phyloP scores from a whole-genome alignment of 106 monocot genomes.

The Phalaenopsis aphrodite region DNA sequence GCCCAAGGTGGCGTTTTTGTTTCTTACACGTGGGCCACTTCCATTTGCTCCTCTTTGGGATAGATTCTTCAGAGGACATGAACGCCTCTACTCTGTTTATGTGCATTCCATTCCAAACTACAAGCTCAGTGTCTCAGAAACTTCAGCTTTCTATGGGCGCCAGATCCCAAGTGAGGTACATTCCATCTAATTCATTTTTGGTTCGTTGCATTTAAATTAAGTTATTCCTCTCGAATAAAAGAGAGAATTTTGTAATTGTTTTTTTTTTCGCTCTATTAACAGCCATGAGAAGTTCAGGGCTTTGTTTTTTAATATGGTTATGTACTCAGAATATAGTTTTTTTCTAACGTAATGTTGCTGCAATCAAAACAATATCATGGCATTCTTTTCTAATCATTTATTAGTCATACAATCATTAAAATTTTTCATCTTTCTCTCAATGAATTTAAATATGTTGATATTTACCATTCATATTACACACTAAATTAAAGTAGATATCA shows the following conservation, averaged over 20 bases:
- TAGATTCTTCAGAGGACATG: slow-evolving; percentile 67
- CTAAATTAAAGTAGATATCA: neutral
- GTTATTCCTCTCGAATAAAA: neutral
- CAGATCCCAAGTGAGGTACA: slow-evolving; percentile 81
- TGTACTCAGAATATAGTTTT: neutral
- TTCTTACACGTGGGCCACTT: slow-evolving; percentile 67
- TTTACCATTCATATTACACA: neutral
- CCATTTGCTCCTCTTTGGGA: slow-evolving; percentile 80
- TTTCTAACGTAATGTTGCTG: neutral
- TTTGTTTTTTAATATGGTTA: too few relatives aligned
- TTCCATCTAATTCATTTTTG: neutral
- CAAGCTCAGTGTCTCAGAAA: slow-evolving; percentile 52
- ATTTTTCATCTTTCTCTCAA: neutral
- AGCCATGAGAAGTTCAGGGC: too few relatives aligned
- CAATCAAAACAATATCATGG: neutral
- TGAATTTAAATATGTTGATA: neutral
- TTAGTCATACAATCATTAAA: neutral
- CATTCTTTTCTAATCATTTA: neutral
- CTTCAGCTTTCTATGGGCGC: slow-evolving; percentile 64
- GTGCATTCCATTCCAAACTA: slow-evolving; percentile 64
- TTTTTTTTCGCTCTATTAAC: neutral
- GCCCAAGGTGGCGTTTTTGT: slow-evolving; percentile 93
- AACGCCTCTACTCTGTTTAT: slow-evolving; percentile 63
- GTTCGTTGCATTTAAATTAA: neutral
- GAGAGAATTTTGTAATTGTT: neutral